Base-by-base conservation (phyloP, 768 basidiomycete species). In the Auricularia sp. region DNA sequence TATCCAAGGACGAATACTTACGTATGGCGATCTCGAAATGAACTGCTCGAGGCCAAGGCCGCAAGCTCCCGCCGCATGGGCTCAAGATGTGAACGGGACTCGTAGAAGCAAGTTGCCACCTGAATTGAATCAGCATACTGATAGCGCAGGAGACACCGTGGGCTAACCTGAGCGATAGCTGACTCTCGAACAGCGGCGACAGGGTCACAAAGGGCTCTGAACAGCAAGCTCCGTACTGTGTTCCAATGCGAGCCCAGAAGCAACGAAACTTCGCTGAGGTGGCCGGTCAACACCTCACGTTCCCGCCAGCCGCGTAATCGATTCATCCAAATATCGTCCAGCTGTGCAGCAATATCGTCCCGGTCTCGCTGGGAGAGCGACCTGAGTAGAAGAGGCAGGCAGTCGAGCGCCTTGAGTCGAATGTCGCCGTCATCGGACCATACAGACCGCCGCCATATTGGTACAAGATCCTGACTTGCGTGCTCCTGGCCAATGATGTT, bases 171-270 rank as follows among this genome's bases (percentile, higher is more conserved):
- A 45, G 75, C 72, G 29, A 92, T 81, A 1, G 88, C 90, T 45
- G 85, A 83, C 70, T 92, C 90, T 63, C 95, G 79, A 3, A 98
- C 93, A 42, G 89, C 86, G n/a, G 92, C 88, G 63, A 92, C 90
- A 18, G 76, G 77, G 70, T 97, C 95, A 67, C 84, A 82, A 51
- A 96, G 76, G 0, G 86, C 90, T 65, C 77, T 78, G 66, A 76
- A 75, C 64, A 92, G 74, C 37, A 95, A 76, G 56, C 74, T 75
- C 54, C 81, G 73, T n/a, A 91, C 72, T 16, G 78, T 72, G n/a
- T 77, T 76, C 80, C 76, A 24, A 75, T 71, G 16, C 77, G 79
- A 14, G 81, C 74, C 62, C 65, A 73, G 69, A 65, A 76, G 63
- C 34, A 77, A 71, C 13, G 72, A 75, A 67, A 92, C 80, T 24